Evolutionary conservation across 1,284 basidiomycete species (phyloP).

Genomic region (Ganoderma boninense): DNA sequence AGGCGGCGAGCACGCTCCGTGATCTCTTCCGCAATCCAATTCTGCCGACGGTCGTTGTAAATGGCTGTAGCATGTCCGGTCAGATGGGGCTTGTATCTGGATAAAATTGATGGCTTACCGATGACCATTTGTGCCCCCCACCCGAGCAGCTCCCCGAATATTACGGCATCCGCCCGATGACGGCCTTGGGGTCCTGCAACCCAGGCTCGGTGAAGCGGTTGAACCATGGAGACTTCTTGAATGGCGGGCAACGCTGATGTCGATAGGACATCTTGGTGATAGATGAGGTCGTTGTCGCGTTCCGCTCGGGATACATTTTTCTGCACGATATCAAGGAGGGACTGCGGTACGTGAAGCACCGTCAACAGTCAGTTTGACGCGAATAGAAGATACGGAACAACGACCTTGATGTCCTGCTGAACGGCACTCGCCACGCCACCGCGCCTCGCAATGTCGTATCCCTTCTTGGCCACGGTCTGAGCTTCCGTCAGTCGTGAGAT

Average conservation of each 20-base stretch:
- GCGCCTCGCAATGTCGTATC: slow-evolving; percentile 74
- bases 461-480: slow-evolving; percentile 75
- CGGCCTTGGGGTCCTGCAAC: slow-evolving; percentile 67
- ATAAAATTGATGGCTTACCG: slow-evolving; percentile 58
- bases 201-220: slow-evolving; percentile 67
- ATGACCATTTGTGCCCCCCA: slow-evolving; percentile 93
- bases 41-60: slow-evolving; percentile 86
- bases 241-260: slow-evolving; percentile 75
- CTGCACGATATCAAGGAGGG: slow-evolving; percentile 73
- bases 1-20: slow-evolving; percentile 69
- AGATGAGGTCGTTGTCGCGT: slow-evolving; percentile 96
- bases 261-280: slow-evolving; percentile 88
- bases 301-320: slow-evolving; percentile 78
- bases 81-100: background rate
- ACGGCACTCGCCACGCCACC: slow-evolving; percentile 70
- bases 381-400: background rate
- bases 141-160: slow-evolving; percentile 84
- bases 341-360: slow-evolving; percentile 47
- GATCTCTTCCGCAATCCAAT: slow-evolving; percentile 77
- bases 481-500: slow-evolving; percentile 80
- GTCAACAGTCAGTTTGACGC: background rate
- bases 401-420: slow-evolving; percentile 80
- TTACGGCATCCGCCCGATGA: slow-evolving; percentile 58
- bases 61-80: slow-evolving; percentile 61
- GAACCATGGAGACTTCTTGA: slow-evolving; percentile 74